These are phyloP conservation scores for Fonsecaea erecta DNA, from an alignment of 2,329 filamentous ascomycete species.

Conservation along the genomic window DNA sequence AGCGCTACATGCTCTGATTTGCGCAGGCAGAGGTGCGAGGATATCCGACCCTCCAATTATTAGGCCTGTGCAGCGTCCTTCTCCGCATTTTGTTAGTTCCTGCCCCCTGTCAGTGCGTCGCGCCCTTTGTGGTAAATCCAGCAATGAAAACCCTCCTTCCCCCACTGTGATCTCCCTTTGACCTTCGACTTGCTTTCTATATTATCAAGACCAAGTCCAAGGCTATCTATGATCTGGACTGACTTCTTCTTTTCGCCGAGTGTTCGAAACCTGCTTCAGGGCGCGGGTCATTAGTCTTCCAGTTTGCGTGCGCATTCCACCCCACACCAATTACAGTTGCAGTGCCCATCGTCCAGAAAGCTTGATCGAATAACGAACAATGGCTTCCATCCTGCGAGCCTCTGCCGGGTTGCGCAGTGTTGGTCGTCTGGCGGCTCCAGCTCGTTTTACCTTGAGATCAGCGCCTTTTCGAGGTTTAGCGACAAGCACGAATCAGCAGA, in stretches of 20 bases:
- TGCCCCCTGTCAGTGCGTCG: neutral
- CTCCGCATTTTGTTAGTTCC: slow-evolving; percentile 5
- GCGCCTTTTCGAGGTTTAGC: slow-evolving; percentile 25
- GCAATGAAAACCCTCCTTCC: neutral
- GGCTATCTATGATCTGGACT: neutral
- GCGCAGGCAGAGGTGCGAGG: neutral
- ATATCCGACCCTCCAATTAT: slow-evolving; percentile 3
- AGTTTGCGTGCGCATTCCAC: neutral
- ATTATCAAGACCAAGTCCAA: neutral
- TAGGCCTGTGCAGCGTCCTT: slow-evolving; percentile 4
- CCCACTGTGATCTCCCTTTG: neutral
- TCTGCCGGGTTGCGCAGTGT: slow-evolving; percentile 25
- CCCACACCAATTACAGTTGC: slow-evolving; percentile 5
- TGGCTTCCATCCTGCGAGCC: slow-evolving; percentile 28
- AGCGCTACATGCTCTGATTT: neutral
- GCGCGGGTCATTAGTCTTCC: neutral
- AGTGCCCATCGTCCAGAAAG: slow-evolving; percentile 1
- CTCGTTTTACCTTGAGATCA: slow-evolving; percentile 20
- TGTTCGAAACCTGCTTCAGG: neutral
- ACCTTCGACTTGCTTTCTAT: neutral
- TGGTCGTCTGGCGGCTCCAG: slow-evolving; percentile 17
- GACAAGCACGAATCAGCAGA: slow-evolving; percentile 23
- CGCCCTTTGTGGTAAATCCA: slow-evolving; percentile 3
- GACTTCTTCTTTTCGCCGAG: neutral
- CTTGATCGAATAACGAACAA: slow-evolving; percentile 1